Percentiles rank a stretch among this genome's conserved stretches.
These are phyloP conservation scores for Juncus effusus DNA, from an alignment of 176 grass and related monocot species.

Conservation along the genomic window DNA sequence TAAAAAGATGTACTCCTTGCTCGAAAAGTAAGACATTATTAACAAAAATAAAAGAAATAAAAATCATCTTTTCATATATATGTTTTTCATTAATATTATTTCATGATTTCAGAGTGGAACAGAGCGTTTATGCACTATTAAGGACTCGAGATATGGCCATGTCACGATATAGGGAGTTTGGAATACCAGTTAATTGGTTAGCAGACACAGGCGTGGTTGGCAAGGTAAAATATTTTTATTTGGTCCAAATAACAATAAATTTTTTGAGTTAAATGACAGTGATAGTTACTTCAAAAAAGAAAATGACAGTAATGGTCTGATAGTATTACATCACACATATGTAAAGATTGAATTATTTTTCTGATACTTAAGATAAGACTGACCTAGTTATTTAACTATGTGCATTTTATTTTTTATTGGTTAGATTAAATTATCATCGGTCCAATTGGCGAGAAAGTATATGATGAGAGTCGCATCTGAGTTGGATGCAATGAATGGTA, in stretches of 20 bases:
- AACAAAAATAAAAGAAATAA: neutral
- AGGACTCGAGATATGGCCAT: conserved; percentile 83
- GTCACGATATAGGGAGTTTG: conserved; percentile 76
- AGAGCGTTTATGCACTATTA: conserved; percentile 85
- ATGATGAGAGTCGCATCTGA: conserved; percentile 89
- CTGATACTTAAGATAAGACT: no score
- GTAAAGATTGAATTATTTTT: no score
- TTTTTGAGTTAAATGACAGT: neutral
- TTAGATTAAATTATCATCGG: conserved; percentile 89
- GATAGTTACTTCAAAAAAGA: neutral
- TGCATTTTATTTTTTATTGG: conserved; percentile 20
- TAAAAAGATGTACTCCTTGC: conserved; percentile 95
- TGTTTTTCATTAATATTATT: neutral
- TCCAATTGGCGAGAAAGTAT: conserved; percentile 91
- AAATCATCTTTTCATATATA: neutral
- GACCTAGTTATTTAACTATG: neutral
- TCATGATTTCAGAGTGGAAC: conserved; percentile 65
- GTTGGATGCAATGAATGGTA: conserved; percentile 63
- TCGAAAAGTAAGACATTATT: conserved; percentile 69
- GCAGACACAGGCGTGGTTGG: conserved; percentile 81
- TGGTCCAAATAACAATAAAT: neutral
- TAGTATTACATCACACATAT: no score
- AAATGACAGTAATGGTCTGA: no score
- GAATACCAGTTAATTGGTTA: conserved; percentile 84
- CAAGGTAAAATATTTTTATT: conserved; percentile 42